Evolutionary conservation across 306 rosid species (phyloP), one percentile per base, ranked within the genome.

Genomic region (Cucurbita maxima): DNA sequence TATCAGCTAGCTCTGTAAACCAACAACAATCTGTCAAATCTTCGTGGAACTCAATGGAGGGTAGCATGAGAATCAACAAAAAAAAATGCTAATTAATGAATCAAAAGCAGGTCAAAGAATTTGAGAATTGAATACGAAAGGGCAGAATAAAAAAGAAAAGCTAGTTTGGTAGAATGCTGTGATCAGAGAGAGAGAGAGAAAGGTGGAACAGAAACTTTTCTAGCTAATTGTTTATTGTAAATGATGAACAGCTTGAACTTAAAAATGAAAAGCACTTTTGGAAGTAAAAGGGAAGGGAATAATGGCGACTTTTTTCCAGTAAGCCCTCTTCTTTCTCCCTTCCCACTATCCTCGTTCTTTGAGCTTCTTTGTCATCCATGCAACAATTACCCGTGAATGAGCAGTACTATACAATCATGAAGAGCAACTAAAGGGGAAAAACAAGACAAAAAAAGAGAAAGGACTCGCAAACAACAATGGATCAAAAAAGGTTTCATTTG

Each of bases 1-100:
- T 88, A 71, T 89, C 98, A 19, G 88, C 87, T 60, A 88, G 71
- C 55, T 92, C 96, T 89, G 58, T 61, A 70, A 30, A 43, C 18
- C 36, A 59, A 7, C 10, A 36, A 59, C 10, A 34, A 14, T 36
- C 38, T 58, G 62, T 58, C 62, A 58, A 25, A 58, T 25, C 62
- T 10, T 25, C 5, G 40, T 1, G 6, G 38, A 22, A 58, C 38
- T 58, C 62, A 58, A 58, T 11, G 36, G 22, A 18, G 20, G 61
- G 38, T 57, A 57, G 62, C 15, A 25, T 25, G 62, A 25, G 62
- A 58, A 58, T 58, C 62, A 58, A 58, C 12, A 58, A 6, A 20
- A 20, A 10, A 25, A 20, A 58, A n/a, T n/a, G 5, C 60, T 19
- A 57, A 10, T 5, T 25, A 58, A 30, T 30, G 6, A 22, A 25